Evolutionary conservation across 1,284 basidiomycete species (phyloP), one percentile per base, ranked within the genome.

Genomic region (Sphagnurus paluster): DNA sequence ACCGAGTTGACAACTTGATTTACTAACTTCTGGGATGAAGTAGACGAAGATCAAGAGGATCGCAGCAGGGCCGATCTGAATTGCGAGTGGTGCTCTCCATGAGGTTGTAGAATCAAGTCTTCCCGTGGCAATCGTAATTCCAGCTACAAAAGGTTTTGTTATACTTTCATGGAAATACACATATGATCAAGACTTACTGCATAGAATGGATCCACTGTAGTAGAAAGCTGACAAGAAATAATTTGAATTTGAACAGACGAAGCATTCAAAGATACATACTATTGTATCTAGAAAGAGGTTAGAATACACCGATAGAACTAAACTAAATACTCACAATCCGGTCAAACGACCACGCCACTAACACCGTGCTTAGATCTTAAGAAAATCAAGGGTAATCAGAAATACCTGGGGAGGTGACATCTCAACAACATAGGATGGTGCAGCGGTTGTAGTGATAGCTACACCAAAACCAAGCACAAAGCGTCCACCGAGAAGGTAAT

Each of bases 311-410:
- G 25, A 28, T 20, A 44, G 30, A 42, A 39, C 4, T n/a, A 24
- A 7, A 28, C 19, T 16, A 34, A 25, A 5, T 14, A 60, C 62
- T 64, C 60, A 77, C 66, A 78, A 59, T 46, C 76, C 79, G 17
- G 78, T 79, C 55, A 79, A 65, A 20, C 77, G 71, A 42, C 80
- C 80, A 54, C 81, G 70, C 81, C 80, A 84, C 62, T 70, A 38
- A n/a, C n/a, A 26, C 6, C 10, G 20, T 29, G 26, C 5, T 17
- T 24, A 47, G 0, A 40, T 29, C 11, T 25, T 10, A 19, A 17
- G n/a, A 37, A 25, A 5, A 5, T 13, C 10, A 38, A 35, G 17
- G 5, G 29, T 34, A n/a, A 17, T 11, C 7, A 4, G 21, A 46
- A 57, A 42, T 52, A 68, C 68, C 50, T 82, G 79, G 13, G 80